Percentiles rank a stretch among this genome's conserved stretches.
phyloP scores from a whole-genome alignment of 1,139 yeast species.

The Saccharomyces hybrid region DNA sequence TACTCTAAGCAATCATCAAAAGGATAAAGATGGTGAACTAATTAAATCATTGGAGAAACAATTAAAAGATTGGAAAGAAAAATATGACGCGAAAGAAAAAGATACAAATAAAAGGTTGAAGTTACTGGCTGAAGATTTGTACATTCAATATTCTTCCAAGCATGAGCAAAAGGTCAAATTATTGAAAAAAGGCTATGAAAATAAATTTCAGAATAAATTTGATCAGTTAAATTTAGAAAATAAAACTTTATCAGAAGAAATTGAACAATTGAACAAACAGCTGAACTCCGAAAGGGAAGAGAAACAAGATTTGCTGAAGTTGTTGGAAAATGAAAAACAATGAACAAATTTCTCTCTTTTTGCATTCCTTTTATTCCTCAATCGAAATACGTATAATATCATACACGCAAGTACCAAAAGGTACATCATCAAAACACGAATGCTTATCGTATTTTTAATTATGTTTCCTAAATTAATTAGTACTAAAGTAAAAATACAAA shows the following conservation, averaged over 20 bases:
- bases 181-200: too few relatives aligned
- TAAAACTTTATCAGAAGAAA: slow-evolving; percentile 38
- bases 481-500: too few relatives aligned
- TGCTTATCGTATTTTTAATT: neutral
- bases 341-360: neutral
- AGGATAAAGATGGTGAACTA: slow-evolving; percentile 10
- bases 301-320: slow-evolving; percentile 46
- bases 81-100: too few relatives aligned
- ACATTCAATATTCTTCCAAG: slow-evolving; percentile 59
- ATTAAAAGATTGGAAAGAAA: slow-evolving; percentile 23
- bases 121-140: slow-evolving; percentile 56
- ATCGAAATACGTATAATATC: neutral
- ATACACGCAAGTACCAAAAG: neutral
- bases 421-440: neutral
- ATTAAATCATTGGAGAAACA: slow-evolving; percentile 21
- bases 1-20: slow-evolving; percentile 4
- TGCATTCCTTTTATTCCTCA: neutral
- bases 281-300: slow-evolving; percentile 45
- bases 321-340: slow-evolving; percentile 38
- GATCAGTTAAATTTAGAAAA: slow-evolving; percentile 38
- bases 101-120: too few relatives aligned
- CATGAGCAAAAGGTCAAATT: slow-evolving; percentile 58
- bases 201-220: slow-evolving; percentile 41
- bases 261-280: slow-evolving; percentile 40
- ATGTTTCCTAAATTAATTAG: neutral